Conservation (phyloP, 2,329 filamentous ascomycete genomes). For the Thielaviopsis ethacetica region DNA sequence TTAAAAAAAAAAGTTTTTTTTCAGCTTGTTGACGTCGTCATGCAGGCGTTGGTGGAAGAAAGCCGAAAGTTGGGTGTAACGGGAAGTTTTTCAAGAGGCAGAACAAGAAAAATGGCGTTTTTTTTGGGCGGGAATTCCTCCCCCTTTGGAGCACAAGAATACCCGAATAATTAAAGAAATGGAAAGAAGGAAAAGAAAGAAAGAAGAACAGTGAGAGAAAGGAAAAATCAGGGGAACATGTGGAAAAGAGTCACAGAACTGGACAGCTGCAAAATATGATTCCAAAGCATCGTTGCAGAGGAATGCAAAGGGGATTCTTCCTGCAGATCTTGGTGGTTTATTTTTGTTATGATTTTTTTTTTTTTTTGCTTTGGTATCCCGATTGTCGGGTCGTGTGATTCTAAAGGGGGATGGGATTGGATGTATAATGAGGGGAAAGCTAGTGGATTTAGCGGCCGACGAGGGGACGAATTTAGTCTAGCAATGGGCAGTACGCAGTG, state of each 20-base stretch:
- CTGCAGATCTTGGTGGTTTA: neutral
- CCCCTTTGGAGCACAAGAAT: too few relatives aligned
- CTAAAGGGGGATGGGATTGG: too few relatives aligned
- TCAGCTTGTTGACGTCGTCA: neutral
- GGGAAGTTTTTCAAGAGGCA: neutral
- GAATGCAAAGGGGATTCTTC: neutral
- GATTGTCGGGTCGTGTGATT: neutral
- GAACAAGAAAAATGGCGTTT: too few relatives aligned
- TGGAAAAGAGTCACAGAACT: neutral
- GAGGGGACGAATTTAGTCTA: too few relatives aligned
- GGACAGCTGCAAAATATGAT: neutral
- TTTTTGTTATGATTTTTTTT: too few relatives aligned
- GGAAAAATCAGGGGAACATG: neutral
- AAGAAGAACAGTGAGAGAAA: neutral
- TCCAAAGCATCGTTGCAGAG: neutral
- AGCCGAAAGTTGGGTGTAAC: too few relatives aligned
- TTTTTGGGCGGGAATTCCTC: too few relatives aligned
- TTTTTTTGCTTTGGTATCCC: neutral
- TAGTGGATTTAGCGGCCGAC: too few relatives aligned
- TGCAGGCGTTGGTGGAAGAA: neutral
- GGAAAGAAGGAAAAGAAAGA: neutral
- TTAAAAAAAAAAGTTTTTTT: neutral
- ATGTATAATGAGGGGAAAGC: too few relatives aligned
- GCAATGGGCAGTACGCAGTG: too few relatives aligned
- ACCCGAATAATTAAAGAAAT: neutral